Evolutionary conservation across 148 eudicot genomes (phyloP).

Genomic region (Chenopodium quinoa): DNA sequence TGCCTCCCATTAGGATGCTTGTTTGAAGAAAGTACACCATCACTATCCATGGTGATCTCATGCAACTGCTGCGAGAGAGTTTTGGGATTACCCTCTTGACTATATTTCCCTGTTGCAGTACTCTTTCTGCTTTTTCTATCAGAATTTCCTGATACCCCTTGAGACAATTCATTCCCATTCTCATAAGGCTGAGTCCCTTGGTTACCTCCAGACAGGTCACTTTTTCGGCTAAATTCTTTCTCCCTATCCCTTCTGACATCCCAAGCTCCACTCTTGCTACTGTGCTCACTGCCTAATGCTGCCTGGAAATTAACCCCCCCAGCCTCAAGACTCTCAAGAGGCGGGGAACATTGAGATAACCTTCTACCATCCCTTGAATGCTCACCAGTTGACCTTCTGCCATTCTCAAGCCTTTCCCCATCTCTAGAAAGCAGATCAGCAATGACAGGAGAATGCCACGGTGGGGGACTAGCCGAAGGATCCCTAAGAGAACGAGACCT

Average conservation of each 20-base stretch:
- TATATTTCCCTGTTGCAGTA: constrained; percentile 34
- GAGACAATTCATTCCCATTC: constrained; percentile 38
- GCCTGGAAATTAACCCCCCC: constrained; percentile 31
- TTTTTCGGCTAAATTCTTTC: constrained; percentile 38
- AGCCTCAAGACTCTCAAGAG: constrained; percentile 34
- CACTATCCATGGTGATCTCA: constrained; percentile 48
- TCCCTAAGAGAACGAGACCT: constrained; percentile 84
- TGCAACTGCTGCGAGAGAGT: constrained; percentile 61
- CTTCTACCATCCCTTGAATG: constrained; percentile 36
- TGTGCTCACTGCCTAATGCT: constrained; percentile 40
- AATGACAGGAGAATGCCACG: constrained; percentile 64
- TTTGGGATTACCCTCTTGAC: constrained; percentile 40
- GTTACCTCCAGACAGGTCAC: constrained; percentile 33
- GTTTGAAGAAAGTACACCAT: constrained; percentile 58
- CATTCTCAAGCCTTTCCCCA: constrained; percentile 44
- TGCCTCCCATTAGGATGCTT: constrained; percentile 34
- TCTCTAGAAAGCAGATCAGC: constrained; percentile 49
- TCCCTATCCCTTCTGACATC: constrained; percentile 40
- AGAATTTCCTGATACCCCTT: constrained; percentile 40
- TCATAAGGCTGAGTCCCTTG: constrained; percentile 29
- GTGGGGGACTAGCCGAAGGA: constrained; percentile 89
- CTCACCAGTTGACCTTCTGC: constrained; percentile 63
- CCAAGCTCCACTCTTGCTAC: constrained; percentile 41
- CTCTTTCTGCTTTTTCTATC: constrained; percentile 39
- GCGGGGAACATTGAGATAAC: constrained; percentile 45